Base-by-base conservation (phyloP, 768 basidiomycete species). In the Leccinum fibrillosum region DNA sequence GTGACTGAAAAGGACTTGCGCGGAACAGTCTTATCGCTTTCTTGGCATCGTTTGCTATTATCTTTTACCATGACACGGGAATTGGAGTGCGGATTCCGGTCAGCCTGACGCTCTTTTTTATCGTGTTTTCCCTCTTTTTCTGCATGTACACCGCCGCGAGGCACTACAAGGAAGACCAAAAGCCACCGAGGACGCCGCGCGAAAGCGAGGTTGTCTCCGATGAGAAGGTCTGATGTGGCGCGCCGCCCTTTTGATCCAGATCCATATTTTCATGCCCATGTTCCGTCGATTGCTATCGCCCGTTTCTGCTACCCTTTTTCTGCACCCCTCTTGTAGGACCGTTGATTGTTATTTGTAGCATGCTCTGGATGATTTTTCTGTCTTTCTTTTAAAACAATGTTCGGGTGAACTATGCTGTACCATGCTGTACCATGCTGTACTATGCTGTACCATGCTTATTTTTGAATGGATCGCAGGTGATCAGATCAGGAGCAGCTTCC, bases 1-100 rank as follows among this genome's bases (percentile, higher is more conserved):
- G 35, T 2, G 49, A 26, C 54, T 66, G 19, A 69, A 23, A 17
- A 6, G 34, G 34, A 42, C 39, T 2, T 0, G 5, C 1, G 11
- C 17, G 52, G 5, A 37, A 19, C 35, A 80, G 78, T 17, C 64
- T 77, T 58, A 55, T 74, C 2, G 63, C 70, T 4, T 79, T 80
- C 63, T 39, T 76, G 2, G 23, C 44, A 0, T 69, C 75, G 0
- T 69, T 80, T 50, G 57, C 54, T 5, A 49, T 72, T 44, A 53
- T 65, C 35, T 75, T 72, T 61, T 75, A 78, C 57, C 4, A 58
- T 4, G 25, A 37, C 2, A 72, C 72, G 28, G 65, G 50, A 2
- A 47, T 56, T 6, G 21, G 56, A n/a, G 69, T 74, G 17, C 74
- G 69, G 23, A 44, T 71, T 9, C 60, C 72, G 5, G 61, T 71